phyloP scores from a whole-genome alignment of 805 yeast species.

The Monosporozyma unispora region DNA sequence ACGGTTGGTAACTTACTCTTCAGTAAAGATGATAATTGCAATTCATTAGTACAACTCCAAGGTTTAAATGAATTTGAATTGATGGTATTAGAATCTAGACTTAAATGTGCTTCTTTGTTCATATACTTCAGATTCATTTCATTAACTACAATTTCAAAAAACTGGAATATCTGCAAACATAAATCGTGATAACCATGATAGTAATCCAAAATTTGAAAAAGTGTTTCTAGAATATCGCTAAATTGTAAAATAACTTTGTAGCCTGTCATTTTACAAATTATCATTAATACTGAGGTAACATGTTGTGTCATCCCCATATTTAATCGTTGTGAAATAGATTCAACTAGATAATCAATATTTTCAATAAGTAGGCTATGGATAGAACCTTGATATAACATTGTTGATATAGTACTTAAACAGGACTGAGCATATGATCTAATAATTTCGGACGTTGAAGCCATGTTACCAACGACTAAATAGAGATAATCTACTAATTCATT shows the following conservation, averaged over 20 bases:
- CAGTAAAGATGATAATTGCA: slow-evolving; percentile 38
- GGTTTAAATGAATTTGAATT: slow-evolving; percentile 35
- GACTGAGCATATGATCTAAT: slow-evolving; percentile 44
- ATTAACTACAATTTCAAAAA: slow-evolving; percentile 52
- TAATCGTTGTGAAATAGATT: slow-evolving; percentile 61
- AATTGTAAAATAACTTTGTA: slow-evolving; percentile 52
- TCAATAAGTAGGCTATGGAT: slow-evolving; percentile 46
- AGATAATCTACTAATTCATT: slow-evolving; percentile 58
- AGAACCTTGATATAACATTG: slow-evolving; percentile 46
- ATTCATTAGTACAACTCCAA: slow-evolving; percentile 48
- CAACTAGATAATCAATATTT: slow-evolving; percentile 75
- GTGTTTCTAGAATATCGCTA: slow-evolving; percentile 62
- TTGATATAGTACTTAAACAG: slow-evolving; percentile 44
- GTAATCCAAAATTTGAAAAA: slow-evolving; percentile 69
- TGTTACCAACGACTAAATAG: slow-evolving; percentile 61
- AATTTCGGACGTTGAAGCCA: slow-evolving; percentile 47
- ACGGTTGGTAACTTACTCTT: slow-evolving; percentile 30
- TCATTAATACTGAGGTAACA: slow-evolving; percentile 58
- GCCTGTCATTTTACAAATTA: slow-evolving; percentile 66
- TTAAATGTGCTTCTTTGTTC: slow-evolving; percentile 16
- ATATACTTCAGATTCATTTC: slow-evolving; percentile 38
- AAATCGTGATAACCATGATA: slow-evolving; percentile 75
- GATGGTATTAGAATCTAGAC: slow-evolving; percentile 11
- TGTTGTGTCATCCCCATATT: slow-evolving; percentile 69
- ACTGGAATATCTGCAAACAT: slow-evolving; percentile 63